These are phyloP conservation scores for Globisporangium cylindrosporum DNA, from an alignment of 352 stramenopile genomes.

Conservation along the genomic window DNA sequence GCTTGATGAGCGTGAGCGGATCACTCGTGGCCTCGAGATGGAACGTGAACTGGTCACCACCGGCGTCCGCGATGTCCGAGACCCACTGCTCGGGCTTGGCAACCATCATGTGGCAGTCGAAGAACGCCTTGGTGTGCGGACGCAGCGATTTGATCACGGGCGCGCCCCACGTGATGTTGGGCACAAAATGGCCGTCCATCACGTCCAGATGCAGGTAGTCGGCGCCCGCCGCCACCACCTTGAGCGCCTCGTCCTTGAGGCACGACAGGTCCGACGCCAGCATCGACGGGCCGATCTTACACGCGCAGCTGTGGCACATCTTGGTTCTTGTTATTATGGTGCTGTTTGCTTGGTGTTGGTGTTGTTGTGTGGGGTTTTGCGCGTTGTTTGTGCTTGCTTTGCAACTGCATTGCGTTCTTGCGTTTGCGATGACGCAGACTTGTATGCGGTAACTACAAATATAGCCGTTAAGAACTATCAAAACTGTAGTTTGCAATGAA, in stretches of 20 bases:
- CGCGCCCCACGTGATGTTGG: slow-evolving; percentile 95
- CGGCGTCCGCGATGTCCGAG: slow-evolving; percentile 92
- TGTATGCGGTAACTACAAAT: not conserved
- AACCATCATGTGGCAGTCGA: slow-evolving; percentile 99
- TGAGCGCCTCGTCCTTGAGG: slow-evolving; percentile 89
- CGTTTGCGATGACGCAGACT: not conserved
- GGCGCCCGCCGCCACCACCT: slow-evolving; percentile 88
- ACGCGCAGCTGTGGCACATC: slow-evolving; percentile 82
- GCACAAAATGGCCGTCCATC: slow-evolving; percentile 99
- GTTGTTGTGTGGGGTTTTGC: not conserved
- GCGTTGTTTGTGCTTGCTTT: not conserved
- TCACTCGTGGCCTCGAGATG: slow-evolving; percentile 89
- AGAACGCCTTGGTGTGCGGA: slow-evolving; percentile 86
- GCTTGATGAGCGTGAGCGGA: slow-evolving; percentile 73
- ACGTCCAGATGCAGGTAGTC: slow-evolving; percentile 98
- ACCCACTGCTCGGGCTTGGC: slow-evolving; percentile 95
- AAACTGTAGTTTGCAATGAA: not conserved
- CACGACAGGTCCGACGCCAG: slow-evolving; percentile 93
- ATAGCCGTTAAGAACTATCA: not conserved
- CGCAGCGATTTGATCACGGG: slow-evolving; percentile 94
- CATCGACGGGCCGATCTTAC: slow-evolving; percentile 93
- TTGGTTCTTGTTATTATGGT: not conserved
- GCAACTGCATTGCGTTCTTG: not conserved
- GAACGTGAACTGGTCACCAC: slow-evolving; percentile 96
- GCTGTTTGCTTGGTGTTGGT: not conserved